These are phyloP conservation scores for Bolboschoenus planiculmis DNA, from an alignment of 176 grass and related monocot species.

Conservation along the genomic window DNA sequence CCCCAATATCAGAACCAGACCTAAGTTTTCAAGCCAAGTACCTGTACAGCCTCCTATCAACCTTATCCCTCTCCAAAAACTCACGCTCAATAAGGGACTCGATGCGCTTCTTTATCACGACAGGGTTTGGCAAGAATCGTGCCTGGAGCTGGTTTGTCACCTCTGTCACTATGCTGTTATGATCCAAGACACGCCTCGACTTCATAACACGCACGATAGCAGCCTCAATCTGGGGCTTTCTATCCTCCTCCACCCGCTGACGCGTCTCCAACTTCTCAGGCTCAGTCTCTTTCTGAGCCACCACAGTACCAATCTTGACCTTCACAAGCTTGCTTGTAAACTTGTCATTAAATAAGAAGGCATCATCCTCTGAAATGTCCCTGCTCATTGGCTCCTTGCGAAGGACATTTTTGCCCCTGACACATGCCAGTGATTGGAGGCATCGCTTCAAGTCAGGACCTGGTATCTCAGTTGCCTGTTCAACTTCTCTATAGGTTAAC, in stretches of 20 bases:
- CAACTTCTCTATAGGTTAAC: constrained; percentile 63
- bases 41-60: constrained; percentile 68
- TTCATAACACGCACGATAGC: constrained; percentile 73
- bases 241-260: constrained; percentile 63
- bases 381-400: constrained; percentile 85
- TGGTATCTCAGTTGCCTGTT: constrained; percentile 58
- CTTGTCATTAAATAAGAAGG: constrained; percentile 66
- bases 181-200: constrained; percentile 47
- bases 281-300: constrained; percentile 55
- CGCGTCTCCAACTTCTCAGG: constrained; percentile 75
- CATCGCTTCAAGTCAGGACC: constrained; percentile 58
- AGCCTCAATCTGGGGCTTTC: constrained; percentile 61
- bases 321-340: constrained; percentile 78
- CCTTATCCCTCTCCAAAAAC: constrained; percentile 74
- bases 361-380: constrained; percentile 69
- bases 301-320: constrained; percentile 74
- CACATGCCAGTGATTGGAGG: constrained; percentile 70
- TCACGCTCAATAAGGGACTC: constrained; percentile 75
- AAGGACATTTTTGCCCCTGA: constrained; percentile 80
- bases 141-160: constrained; percentile 60
- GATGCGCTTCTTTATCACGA: constrained; percentile 76
- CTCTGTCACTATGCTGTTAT: constrained; percentile 62
- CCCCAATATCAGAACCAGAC: not conserved
- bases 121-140: constrained; percentile 69
- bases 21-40: constrained; percentile 47